Evolutionary conservation across 2,329 filamentous ascomycete species (phyloP).

Genomic region (Nothophoma quercina): DNA sequence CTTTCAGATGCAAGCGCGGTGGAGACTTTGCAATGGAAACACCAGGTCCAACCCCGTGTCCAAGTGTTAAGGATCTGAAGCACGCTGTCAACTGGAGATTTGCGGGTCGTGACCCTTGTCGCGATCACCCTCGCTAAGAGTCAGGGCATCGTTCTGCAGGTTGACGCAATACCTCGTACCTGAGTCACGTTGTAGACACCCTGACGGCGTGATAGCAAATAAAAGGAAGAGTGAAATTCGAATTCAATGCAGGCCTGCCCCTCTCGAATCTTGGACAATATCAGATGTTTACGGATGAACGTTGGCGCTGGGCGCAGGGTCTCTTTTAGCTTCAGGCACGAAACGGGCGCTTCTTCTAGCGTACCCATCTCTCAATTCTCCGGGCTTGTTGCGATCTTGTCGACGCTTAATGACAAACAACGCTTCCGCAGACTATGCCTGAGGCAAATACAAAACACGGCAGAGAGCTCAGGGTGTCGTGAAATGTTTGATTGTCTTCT

Average conservation of each 20-base stretch:
- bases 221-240: too few species aligned
- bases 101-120: constrained; percentile 18
- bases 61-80: constrained; percentile 13
- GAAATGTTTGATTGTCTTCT: neutral
- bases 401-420: neutral
- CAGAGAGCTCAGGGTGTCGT: neutral
- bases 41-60: constrained; percentile 11
- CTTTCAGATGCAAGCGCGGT: constrained; percentile 4
- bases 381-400: neutral
- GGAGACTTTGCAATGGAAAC: neutral
- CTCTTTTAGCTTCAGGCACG: constrained; percentile 7
- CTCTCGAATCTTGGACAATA: too few species aligned
- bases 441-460: neutral
- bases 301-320: constrained; percentile 2
- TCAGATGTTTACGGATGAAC: neutral
- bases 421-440: neutral
- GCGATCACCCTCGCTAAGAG: constrained; percentile 24
- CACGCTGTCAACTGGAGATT: constrained; percentile 8
- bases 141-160: constrained; percentile 14
- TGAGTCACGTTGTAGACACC: neutral
- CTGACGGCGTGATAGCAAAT: neutral
- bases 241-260: too few species aligned
- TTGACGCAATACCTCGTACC: constrained; percentile 23
- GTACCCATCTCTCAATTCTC: neutral
- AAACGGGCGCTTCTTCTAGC: constrained; percentile 18